phyloP scores from a whole-genome alignment of 148 eudicot genomes.

The Bassia scoparia region DNA sequence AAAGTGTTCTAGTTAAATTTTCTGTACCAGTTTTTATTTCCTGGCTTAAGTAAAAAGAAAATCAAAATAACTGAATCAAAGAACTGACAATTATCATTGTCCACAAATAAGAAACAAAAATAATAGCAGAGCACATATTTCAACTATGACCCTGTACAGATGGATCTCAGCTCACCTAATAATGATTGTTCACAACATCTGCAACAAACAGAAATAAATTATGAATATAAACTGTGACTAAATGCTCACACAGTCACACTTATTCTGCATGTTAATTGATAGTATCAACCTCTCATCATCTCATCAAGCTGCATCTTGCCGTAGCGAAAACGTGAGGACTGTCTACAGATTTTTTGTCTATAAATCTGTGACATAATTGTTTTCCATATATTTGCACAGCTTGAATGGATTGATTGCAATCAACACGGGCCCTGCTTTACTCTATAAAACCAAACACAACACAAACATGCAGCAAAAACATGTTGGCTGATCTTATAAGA shows the following conservation, averaged over 20 bases:
- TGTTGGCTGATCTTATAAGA: constrained; percentile 8
- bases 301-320: constrained; percentile 67
- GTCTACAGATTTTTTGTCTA: constrained; percentile 62
- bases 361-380: constrained; percentile 52
- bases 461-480: background rate
- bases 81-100: too few species aligned
- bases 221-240: constrained; percentile 2
- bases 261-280: background rate
- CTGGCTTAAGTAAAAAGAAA: background rate
- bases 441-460: constrained; percentile 36
- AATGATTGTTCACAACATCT: constrained; percentile 74
- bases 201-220: constrained; percentile 33
- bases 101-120: background rate
- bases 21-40: background rate
- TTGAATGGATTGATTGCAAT: constrained; percentile 95
- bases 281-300: constrained; percentile 73
- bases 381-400: constrained; percentile 59
- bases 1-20: background rate
- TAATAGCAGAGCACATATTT: too few species aligned
- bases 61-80: background rate
- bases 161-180: constrained; percentile 54
- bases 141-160: background rate
- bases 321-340: constrained; percentile 83
- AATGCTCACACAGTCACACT: constrained; percentile 19
- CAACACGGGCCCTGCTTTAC: constrained; percentile 87